phyloP scores from a whole-genome alignment of 495 filamentous ascomycete genomes.

The Amniculicola lignicola region DNA sequence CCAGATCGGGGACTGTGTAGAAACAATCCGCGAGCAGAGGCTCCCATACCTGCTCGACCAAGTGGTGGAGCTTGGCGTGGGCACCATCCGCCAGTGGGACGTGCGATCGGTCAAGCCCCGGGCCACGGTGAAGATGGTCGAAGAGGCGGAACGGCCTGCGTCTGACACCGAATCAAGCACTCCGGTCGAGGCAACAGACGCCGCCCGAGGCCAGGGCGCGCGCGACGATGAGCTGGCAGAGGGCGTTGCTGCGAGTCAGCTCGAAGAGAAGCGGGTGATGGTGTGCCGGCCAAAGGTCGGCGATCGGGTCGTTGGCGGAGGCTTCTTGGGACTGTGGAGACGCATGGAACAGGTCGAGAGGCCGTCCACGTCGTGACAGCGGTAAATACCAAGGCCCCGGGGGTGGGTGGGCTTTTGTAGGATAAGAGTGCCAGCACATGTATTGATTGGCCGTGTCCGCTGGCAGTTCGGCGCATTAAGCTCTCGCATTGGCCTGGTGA shows the following conservation, averaged over 20 bases:
- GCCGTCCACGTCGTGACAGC: too few species aligned
- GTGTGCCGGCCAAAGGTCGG: slow-evolving; percentile 71
- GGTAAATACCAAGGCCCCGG: too few species aligned
- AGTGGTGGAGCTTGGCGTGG: slow-evolving; percentile 65
- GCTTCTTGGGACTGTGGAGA: slow-evolving; percentile 68
- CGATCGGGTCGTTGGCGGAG: slow-evolving; percentile 59
- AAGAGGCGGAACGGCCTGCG: not conserved
- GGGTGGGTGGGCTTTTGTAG: too few species aligned
- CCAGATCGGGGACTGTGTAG: slow-evolving; percentile 63
- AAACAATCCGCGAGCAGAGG: slow-evolving; percentile 48
- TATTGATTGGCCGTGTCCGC: too few species aligned
- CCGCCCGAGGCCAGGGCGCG: slow-evolving; percentile 18
- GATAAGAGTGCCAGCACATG: too few species aligned
- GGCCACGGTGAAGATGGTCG: slow-evolving; percentile 18
- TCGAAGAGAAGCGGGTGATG: slow-evolving; percentile 50
- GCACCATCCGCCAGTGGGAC: slow-evolving; percentile 62
- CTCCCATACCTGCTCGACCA: slow-evolving; percentile 59
- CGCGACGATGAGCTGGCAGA: slow-evolving; percentile 32
- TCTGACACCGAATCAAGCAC: not conserved
- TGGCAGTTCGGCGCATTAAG: too few species aligned
- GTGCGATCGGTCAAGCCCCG: slow-evolving; percentile 54
- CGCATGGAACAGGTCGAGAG: slow-evolving; percentile 38
- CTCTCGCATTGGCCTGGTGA: too few species aligned
- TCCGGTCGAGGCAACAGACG: slow-evolving; percentile 16
- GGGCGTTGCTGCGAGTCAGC: slow-evolving; percentile 15